Evolutionary conservation across 2,329 filamentous ascomycete species (phyloP).

Genomic region (Intubia oerlemansii): DNA sequence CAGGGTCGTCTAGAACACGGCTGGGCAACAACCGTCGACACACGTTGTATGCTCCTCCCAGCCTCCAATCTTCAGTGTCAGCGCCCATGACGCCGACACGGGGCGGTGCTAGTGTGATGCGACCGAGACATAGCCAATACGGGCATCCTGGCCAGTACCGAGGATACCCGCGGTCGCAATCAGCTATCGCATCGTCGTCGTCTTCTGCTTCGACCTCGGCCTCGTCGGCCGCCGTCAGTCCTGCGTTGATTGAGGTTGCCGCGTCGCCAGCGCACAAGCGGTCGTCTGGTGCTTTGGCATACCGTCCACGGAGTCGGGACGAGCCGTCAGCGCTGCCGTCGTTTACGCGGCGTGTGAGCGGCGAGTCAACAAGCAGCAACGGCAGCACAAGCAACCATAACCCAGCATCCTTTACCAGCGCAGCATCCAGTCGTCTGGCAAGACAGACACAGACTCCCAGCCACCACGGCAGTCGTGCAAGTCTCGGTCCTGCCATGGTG

Average conservation of each 20-base stretch:
- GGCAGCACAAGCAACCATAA: not conserved
- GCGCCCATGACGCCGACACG: conserved; percentile 30
- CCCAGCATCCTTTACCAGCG: too few relatives aligned
- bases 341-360: conserved; percentile 14
- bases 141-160: conserved; percentile 5
- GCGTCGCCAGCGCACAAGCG: conserved; percentile 16
- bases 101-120: too few relatives aligned
- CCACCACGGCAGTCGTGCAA: too few relatives aligned
- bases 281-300: conserved; percentile 11
- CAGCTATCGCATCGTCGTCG: too few relatives aligned
- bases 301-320: conserved; percentile 14
- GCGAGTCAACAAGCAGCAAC: conserved; percentile 8
- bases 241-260: conserved; percentile 30
- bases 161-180: conserved; percentile 14
- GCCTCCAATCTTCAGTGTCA: conserved; percentile 24
- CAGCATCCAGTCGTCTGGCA: too few relatives aligned
- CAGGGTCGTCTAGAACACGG: too few relatives aligned
- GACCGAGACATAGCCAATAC: conserved; percentile 5
- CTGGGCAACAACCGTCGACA: too few relatives aligned
- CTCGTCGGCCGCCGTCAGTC: conserved; percentile 1
- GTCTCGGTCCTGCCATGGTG: too few relatives aligned
- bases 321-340: conserved; percentile 7
- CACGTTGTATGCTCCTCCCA: conserved; percentile 31
- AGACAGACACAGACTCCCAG: too few relatives aligned
- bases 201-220: too few relatives aligned